Evolutionary conservation across 805 yeast genomes (phyloP).

Genomic region (Sugiyamaella americana): DNA sequence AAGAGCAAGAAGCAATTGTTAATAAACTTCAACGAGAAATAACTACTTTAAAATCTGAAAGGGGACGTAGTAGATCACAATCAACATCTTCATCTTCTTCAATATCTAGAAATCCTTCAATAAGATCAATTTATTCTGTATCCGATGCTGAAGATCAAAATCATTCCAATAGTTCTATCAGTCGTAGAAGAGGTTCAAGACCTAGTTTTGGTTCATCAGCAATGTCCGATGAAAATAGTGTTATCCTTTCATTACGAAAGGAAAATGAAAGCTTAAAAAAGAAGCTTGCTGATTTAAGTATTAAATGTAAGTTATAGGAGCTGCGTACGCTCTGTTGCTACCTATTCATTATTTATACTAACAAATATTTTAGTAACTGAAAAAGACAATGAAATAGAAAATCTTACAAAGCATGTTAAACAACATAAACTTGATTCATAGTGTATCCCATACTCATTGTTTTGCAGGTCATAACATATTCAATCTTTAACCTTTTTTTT

Average conservation of each 20-base stretch:
- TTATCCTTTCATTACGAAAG: constrained; percentile 19
- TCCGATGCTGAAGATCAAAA: constrained; percentile 18
- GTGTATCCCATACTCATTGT: too few relatives aligned
- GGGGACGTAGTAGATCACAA: constrained; percentile 29
- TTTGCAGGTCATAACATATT: too few relatives aligned
- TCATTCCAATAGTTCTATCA: constrained; percentile 8
- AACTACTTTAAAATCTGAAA: constrained; percentile 45
- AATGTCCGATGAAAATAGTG: constrained; percentile 20
- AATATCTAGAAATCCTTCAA: constrained; percentile 24
- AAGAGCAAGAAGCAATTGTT: constrained; percentile 72
- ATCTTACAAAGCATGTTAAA: constrained; percentile 10
- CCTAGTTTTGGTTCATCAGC: constrained; percentile 20
- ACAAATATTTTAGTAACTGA: constrained; percentile 20
- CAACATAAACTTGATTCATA: background rate
- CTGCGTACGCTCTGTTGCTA: background rate
- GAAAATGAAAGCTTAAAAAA: constrained; percentile 29
- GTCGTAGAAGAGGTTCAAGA: constrained; percentile 20
- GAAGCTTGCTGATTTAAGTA: constrained; percentile 26
- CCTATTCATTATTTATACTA: background rate
- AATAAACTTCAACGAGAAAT: constrained; percentile 61
- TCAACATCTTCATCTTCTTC: constrained; percentile 28
- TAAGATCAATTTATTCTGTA: constrained; percentile 20
- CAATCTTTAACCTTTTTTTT: too few relatives aligned
- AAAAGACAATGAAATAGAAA: constrained; percentile 26
- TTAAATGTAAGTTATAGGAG: constrained; percentile 17